These are phyloP conservation scores for Globisporangium alternatum DNA, from an alignment of 352 stramenopile species.

Conservation along the genomic window DNA sequence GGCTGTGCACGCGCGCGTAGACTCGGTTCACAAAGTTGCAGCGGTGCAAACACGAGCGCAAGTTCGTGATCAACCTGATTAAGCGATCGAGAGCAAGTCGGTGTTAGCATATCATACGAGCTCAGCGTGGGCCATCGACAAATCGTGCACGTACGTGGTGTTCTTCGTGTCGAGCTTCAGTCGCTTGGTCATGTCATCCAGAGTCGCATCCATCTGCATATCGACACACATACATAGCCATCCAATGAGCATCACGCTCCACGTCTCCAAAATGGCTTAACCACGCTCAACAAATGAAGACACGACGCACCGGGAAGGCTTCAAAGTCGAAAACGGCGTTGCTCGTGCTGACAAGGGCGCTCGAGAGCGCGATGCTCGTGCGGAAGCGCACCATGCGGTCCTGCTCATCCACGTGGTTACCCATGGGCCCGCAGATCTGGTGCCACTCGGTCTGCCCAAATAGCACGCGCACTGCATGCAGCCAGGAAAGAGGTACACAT, in stretches of 20 bases:
- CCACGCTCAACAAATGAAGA: neutral
- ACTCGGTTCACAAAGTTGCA: constrained; percentile 80
- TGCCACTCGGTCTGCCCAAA: constrained; percentile 76
- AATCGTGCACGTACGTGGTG: constrained; percentile 29
- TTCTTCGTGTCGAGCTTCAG: constrained; percentile 47
- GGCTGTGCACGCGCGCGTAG: constrained; percentile 40
- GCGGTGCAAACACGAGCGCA: constrained; percentile 61
- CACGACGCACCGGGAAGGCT: constrained; percentile 44
- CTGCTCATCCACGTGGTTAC: constrained; percentile 46
- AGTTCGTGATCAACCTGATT: constrained; percentile 57
- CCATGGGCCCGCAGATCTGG: constrained; percentile 46
- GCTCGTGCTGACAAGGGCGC: constrained; percentile 56
- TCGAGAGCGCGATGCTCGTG: constrained; percentile 64
- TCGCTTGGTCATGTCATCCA: constrained; percentile 53
- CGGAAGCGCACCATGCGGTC: constrained; percentile 69
- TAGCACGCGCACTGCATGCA: constrained; percentile 41
- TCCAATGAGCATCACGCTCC: neutral
- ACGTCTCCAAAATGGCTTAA: constrained; percentile 4
- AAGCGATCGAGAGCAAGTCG: neutral
- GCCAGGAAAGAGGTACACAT: neutral
- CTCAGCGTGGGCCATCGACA: neutral
- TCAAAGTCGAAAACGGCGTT: constrained; percentile 81
- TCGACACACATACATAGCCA: constrained; percentile 1
- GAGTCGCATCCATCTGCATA: constrained; percentile 46
- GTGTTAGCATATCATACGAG: neutral